Base-by-base conservation (phyloP, 768 basidiomycete species). In the Artomyces pyxidatus region DNA sequence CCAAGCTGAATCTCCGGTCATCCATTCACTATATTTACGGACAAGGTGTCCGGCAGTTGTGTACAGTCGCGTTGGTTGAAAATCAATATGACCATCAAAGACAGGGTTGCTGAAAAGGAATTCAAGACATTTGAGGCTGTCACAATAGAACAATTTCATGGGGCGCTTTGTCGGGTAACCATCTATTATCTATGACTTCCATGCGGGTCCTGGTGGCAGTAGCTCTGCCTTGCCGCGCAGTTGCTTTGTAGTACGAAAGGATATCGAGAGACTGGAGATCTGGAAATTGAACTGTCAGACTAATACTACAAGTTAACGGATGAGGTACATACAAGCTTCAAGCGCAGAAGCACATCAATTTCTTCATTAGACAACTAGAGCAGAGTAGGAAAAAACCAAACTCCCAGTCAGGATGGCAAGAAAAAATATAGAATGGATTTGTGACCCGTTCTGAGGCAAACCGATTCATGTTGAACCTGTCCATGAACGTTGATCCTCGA, bases 81-180 rank as follows among this genome's bases (percentile, higher is more conserved):
- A 58, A 1, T 54, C 49, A 6, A 65, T 52, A 26, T 61, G 37
- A 5, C 60, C 50, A 4, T 44, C 48, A 11, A 65, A 51, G 0
- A 59, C 26, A 0, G 60, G 67, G 45, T 59, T 61, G 4, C 53
- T 29, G 9, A 64, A 56, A 4, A 69, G 55, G 4, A 54, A 48
- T 26, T 63, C 25, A 4, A 65, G 16, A 4, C 60, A 62, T 42
- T 66, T 52, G 1, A 69, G 42, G 1, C 56, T 47, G 45, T 69
- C 58, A 1, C 59, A 50, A 43, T 58, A 64, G 52, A 51, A 63
- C 0, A 67, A 40, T 5, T 41, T 7, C 19, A 65, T 26, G 0
- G 58, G 56, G 5, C 42, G 35, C 42, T 52, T 58, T 4, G 56
- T 57, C 37, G 57, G 42, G 46, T 51, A 28, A 1, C 16, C 23